Conservation (phyloP, 202 grass and related monocot genomes). For the Hordeum pubiflorum region DNA sequence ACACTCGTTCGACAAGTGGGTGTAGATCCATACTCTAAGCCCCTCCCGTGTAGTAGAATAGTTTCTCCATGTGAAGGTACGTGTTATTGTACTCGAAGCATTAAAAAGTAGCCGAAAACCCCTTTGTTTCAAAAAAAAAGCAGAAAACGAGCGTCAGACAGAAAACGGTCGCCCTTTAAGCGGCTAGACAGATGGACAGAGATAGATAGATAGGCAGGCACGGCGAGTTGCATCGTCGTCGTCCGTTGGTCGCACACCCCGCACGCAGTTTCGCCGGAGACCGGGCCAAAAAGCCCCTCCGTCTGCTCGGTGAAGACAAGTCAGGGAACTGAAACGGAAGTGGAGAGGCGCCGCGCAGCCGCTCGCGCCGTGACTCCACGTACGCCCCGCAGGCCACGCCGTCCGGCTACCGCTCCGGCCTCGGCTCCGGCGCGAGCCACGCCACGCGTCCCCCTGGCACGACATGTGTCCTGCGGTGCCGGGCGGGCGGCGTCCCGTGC, state of each 20-base stretch:
- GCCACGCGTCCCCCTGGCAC: constrained; percentile 30
- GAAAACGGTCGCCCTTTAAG: not conserved
- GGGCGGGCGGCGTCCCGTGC: not conserved
- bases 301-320: not conserved
- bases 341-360: no score
- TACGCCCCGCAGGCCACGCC: not conserved
- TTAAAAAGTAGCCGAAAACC: not conserved
- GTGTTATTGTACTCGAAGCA: not conserved
- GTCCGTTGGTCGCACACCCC: not conserved
- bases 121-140: no score
- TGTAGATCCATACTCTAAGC: no score
- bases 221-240: not conserved
- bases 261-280: not conserved
- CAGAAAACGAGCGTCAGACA: not conserved
- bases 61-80: not conserved
- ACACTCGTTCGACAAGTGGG: not conserved
- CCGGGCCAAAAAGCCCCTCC: not conserved
- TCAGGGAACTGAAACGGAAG: not conserved
- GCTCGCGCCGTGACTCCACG: not conserved
- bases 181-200: not conserved
- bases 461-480: constrained; percentile 17
- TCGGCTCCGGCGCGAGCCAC: constrained; percentile 1
- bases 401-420: not conserved
- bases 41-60: not conserved
- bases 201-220: no score